Base-by-base conservation (phyloP, 768 basidiomycete species). In the Suillus brevipes region DNA sequence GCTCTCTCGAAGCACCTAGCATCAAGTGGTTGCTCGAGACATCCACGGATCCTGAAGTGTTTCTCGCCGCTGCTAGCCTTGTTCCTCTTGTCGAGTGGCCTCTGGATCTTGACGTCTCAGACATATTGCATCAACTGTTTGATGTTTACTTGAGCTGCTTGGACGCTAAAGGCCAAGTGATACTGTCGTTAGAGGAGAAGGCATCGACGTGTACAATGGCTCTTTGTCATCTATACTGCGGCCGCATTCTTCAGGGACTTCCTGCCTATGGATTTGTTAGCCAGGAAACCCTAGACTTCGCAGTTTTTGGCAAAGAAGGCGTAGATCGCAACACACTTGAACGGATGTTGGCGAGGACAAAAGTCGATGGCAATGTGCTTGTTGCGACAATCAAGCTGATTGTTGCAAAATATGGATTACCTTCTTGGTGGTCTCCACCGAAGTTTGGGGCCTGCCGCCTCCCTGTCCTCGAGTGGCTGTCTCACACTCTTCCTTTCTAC, bases 21-120 rank as follows among this genome's bases (percentile, higher is more conserved):
- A 43, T 43, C 18, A 43, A 8, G 18, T 43, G 43, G 43, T 7
- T 43, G 43, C 1, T 43, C 13, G 63, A 66, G 50, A 71, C 63
- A 3, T 71, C 68, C 7, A 70, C 62, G 6, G 68, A 71, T 66
- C 66, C 66, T 37, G 63, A 59, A 47, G 37, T 50, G 16, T 25
- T 50, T 50, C 12, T 6, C 5, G 47, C 47, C 12, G 12, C 47
- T 25, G 23, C 47, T 49, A 23, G n/a, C 47, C n/a, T 49, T 50
- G 49, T 50, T 50, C 49, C 23, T 14, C 13, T 7, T 14, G 49
- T 50, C 14, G 49, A 50, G 13, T 50, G 49, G 49, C 49, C 49
- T 23, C 13, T 50, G 49, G 49, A 25, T 49, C 23, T 49, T 49
- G 34, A 36, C 8, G 34, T 36, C 7, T 36, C 34, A 8, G 34